Conservation (phyloP, 371 early-diverging fungal genomes). For the Circinella minor region DNA sequence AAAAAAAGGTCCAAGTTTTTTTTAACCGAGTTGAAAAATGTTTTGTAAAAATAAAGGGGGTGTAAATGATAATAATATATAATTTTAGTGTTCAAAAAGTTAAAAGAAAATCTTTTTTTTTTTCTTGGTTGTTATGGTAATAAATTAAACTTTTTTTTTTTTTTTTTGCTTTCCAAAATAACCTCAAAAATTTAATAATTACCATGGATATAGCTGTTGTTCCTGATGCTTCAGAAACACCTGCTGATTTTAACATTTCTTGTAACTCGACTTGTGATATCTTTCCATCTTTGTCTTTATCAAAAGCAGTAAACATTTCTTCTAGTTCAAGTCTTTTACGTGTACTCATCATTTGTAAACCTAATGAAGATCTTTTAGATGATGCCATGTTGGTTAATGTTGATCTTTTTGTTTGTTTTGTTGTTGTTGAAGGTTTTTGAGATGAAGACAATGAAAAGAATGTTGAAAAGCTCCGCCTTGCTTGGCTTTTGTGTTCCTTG, state of each 20-base stretch:
- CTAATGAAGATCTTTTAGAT: constrained; percentile 42
- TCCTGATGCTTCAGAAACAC: constrained; percentile 19
- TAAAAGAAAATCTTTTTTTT: too few relatives aligned
- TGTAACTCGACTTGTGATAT: constrained; percentile 35
- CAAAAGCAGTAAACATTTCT: constrained; percentile 44
- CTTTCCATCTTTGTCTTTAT: constrained; percentile 43
- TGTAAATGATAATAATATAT: too few relatives aligned
- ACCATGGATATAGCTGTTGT: constrained; percentile 32
- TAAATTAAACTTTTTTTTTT: constrained; percentile 4
- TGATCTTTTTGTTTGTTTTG: background rate
- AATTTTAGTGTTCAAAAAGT: too few relatives aligned
- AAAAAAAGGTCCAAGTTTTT: too few relatives aligned
- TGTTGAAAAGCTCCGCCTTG: constrained; percentile 12
- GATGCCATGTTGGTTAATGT: constrained; percentile 6
- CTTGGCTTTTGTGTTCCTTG: constrained; percentile 12
- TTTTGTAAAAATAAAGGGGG: too few relatives aligned
- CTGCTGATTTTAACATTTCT: constrained; percentile 38
- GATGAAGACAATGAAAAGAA: background rate
- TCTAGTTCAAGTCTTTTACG: constrained; percentile 39
- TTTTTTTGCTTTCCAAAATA: background rate
- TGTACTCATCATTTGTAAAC: constrained; percentile 39
- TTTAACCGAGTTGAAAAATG: too few relatives aligned
- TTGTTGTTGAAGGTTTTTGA: background rate
- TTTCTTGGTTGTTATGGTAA: background rate
- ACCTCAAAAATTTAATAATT: constrained; percentile 3